Percentiles rank a stretch among this genome's conserved stretches.
Conservation (phyloP, 768 basidiomycete genomes). For the Mycena galericulata region DNA sequence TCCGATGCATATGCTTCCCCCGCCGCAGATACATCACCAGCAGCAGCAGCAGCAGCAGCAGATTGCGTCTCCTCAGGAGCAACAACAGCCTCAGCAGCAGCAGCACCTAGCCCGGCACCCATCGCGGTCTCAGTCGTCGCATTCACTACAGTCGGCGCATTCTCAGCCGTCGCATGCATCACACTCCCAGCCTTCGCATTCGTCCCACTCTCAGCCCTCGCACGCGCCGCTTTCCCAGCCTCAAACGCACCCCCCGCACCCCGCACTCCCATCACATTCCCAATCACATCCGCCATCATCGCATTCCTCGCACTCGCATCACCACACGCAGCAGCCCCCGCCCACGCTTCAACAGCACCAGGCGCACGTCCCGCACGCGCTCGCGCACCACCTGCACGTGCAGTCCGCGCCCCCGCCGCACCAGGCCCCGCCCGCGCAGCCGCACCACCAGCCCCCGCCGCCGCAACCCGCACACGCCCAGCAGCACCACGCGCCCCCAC, state of each 20-base stretch:
- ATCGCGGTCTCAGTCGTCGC: too few relatives aligned
- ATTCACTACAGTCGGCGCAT: too few relatives aligned
- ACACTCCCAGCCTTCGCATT: too few relatives aligned
- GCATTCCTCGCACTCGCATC: constrained; percentile 1
- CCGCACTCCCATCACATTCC: neutral
- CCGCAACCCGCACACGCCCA: neutral
- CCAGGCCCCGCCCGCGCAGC: constrained; percentile 15
- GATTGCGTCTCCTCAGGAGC: neutral
- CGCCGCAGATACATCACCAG: neutral
- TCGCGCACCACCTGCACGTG: neutral
- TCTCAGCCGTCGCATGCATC: too few relatives aligned
- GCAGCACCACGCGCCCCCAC: neutral
- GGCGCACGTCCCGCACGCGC: constrained; percentile 1
- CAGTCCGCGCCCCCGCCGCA: constrained; percentile 15
- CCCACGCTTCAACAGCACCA: constrained; percentile 6
- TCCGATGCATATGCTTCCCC: neutral
- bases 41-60: constrained; percentile 1
- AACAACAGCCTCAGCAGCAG: neutral
- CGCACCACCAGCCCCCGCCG: neutral
- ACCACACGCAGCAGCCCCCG: constrained; percentile 12
- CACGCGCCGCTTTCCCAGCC: too few relatives aligned
- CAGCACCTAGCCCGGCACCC: neutral
- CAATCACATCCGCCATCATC: neutral
- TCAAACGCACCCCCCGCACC: neutral
- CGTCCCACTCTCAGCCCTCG: too few relatives aligned